phyloP scores from a whole-genome alignment of 331 rosid species.

The Arachis monticola region DNA sequence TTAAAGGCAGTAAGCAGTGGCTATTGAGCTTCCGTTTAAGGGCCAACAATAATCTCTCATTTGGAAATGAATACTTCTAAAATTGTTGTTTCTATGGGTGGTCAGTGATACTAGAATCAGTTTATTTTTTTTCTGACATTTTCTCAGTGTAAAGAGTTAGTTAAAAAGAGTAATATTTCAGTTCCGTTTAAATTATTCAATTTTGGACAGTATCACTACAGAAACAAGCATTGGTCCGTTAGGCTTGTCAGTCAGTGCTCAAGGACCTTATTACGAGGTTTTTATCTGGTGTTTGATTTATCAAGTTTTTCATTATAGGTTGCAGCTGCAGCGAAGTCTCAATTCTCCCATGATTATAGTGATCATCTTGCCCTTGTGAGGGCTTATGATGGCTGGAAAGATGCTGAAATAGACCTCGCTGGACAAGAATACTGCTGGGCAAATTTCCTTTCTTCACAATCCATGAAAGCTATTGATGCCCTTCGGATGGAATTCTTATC shows the following conservation, averaged over 20 bases:
- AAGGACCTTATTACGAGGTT: slow-evolving; percentile 21
- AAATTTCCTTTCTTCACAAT: slow-evolving; percentile 80
- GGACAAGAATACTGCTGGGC: slow-evolving; percentile 97
- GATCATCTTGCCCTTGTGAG: slow-evolving; percentile 92
- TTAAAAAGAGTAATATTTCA: not conserved
- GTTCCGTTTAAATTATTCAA: not conserved
- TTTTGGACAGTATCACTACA: not conserved
- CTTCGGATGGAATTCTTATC: slow-evolving; percentile 78
- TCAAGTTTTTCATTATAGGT: slow-evolving; percentile 57
- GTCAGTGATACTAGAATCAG: not conserved
- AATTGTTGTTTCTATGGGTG: too few relatives aligned
- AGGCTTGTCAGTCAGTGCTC: not conserved
- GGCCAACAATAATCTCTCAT: too few relatives aligned
- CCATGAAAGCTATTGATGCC: slow-evolving; percentile 96
- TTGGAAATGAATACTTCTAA: too few relatives aligned
- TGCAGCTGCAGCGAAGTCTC: slow-evolving; percentile 93
- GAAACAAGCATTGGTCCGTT: not conserved
- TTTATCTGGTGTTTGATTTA: not conserved
- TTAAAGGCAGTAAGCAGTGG: too few relatives aligned
- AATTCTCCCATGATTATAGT: slow-evolving; percentile 76
- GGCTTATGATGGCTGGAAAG: slow-evolving; percentile 90
- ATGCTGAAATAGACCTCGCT: slow-evolving; percentile 74
- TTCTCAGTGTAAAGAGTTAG: not conserved
- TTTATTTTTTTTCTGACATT: not conserved
- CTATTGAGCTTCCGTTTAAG: too few relatives aligned